Conservation (phyloP, 345 rosid species). For the Carallia brachiata region DNA sequence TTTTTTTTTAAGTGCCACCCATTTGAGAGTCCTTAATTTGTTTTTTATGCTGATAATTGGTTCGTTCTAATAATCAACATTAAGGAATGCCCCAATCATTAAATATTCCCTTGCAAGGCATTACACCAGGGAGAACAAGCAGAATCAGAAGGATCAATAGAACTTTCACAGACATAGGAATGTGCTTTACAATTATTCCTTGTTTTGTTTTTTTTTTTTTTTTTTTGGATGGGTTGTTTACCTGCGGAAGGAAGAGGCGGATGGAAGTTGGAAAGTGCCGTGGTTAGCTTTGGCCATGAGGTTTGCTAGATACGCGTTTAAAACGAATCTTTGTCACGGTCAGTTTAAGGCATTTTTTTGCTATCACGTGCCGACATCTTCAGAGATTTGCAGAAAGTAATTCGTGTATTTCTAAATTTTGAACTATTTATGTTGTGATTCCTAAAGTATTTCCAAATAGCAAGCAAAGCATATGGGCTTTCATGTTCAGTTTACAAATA, state of each 20-base stretch:
- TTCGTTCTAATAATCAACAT: no score
- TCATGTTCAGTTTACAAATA: no score
- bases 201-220: not conserved
- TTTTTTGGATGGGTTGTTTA: not conserved
- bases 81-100: conserved; percentile 1
- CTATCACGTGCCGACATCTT: not conserved
- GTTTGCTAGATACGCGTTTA: not conserved
- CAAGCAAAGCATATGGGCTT: no score
- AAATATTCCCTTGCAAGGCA: not conserved
- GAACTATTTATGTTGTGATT: no score
- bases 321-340: not conserved
- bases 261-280: no score
- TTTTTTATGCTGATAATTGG: no score
- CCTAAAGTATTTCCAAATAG: no score
- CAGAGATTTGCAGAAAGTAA: not conserved
- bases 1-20: no score
- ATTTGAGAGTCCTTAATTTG: no score
- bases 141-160: not conserved
- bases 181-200: not conserved
- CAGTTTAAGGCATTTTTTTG: not conserved
- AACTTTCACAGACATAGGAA: not conserved
- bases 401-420: not conserved
- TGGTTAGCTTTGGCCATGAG: no score
- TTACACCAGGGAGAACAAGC: not conserved
- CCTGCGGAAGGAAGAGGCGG: no score